These are phyloP conservation scores for Psidium guajava DNA, from an alignment of 345 rosid species.

Conservation along the genomic window DNA sequence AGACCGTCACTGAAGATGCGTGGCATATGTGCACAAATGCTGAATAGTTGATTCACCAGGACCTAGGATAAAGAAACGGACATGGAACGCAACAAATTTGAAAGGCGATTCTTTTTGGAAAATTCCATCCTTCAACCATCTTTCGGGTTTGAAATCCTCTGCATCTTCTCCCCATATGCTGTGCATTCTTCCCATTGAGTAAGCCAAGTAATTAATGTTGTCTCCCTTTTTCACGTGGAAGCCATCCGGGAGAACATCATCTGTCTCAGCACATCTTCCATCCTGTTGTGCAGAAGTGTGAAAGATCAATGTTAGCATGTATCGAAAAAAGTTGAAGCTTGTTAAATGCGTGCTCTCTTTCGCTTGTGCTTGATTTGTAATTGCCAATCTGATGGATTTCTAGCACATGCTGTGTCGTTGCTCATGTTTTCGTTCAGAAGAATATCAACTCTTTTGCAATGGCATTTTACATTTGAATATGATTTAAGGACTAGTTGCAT, in stretches of 20 bases:
- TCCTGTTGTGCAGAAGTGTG: constrained; percentile 26
- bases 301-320: not conserved
- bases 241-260: constrained; percentile 72
- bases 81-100: constrained; percentile 61
- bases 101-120: constrained; percentile 65
- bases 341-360: not conserved
- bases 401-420: not conserved
- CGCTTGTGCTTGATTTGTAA: constrained; percentile 1
- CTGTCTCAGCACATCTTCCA: constrained; percentile 42
- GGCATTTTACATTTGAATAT: not conserved
- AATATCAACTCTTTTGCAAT: not conserved
- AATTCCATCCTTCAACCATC: constrained; percentile 59
- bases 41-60: not conserved
- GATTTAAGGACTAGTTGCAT: not conserved
- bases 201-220: constrained; percentile 36
- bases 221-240: constrained; percentile 51
- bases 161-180: constrained; percentile 68
- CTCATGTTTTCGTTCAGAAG: not conserved
- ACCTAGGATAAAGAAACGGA: not conserved
- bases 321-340: not conserved
- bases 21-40: not conserved
- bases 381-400: not conserved
- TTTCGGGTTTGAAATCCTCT: constrained; percentile 55
- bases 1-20: not conserved
- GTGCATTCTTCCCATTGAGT: constrained; percentile 76